These are phyloP conservation scores for Clavulina sp. DNA, from an alignment of 768 basidiomycete genomes.

Conservation along the genomic window DNA sequence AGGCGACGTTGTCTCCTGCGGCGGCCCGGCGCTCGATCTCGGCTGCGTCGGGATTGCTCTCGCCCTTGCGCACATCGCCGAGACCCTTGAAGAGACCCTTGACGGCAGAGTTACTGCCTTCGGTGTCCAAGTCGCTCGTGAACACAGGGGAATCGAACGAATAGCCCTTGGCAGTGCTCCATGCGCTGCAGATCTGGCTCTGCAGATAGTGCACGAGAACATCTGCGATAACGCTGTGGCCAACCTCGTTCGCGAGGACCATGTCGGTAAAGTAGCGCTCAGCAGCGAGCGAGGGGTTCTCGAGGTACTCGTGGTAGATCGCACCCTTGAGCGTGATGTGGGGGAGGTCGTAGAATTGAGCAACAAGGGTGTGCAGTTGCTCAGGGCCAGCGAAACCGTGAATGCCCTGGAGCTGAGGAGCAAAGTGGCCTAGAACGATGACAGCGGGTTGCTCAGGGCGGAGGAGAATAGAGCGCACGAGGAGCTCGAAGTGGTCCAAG, in stretches of 20 bases:
- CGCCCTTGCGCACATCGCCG: slow-evolving; percentile 58
- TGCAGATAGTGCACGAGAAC: slow-evolving; percentile 84
- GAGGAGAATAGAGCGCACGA: slow-evolving; percentile 79
- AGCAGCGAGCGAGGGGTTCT: slow-evolving; percentile 40
- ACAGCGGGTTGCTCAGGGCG: slow-evolving; percentile 86
- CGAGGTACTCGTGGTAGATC: slow-evolving; percentile 68
- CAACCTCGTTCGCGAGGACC: slow-evolving; percentile 58
- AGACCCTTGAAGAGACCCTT: slow-evolving; percentile 73
- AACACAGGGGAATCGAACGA: slow-evolving; percentile 38
- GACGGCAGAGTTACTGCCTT: slow-evolving; percentile 17
- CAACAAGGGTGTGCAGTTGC: slow-evolving; percentile 73
- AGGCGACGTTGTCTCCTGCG: not conserved
- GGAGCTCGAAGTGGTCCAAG: slow-evolving; percentile 77
- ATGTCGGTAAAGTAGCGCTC: slow-evolving; percentile 66
- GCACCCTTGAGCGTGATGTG: slow-evolving; percentile 77
- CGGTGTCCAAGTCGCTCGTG: slow-evolving; percentile 20
- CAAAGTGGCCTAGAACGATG: slow-evolving; percentile 88
- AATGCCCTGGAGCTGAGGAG: slow-evolving; percentile 59
- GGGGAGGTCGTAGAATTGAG: slow-evolving; percentile 95
- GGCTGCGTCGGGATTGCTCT: slow-evolving; percentile 10
- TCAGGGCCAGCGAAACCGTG: slow-evolving; percentile 84
- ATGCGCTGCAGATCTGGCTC: slow-evolving; percentile 71
- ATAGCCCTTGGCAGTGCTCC: slow-evolving; percentile 53
- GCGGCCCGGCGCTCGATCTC: not conserved
- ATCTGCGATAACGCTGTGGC: slow-evolving; percentile 81